Conservation (phyloP, 345 rosid species). For the Angophora floribunda region DNA sequence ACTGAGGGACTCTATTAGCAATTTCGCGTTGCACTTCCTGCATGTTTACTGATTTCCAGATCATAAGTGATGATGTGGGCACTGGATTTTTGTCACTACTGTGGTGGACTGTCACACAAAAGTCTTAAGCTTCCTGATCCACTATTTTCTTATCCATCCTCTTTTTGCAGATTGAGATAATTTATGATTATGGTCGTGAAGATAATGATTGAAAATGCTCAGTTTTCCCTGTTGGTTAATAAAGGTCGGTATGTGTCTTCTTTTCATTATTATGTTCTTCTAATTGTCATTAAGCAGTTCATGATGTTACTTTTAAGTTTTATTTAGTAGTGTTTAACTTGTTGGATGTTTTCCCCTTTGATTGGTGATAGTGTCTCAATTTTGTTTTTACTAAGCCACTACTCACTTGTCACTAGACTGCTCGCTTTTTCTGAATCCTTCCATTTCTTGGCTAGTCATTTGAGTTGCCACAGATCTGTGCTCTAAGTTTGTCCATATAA, state of each 20-base stretch:
- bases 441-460: not conserved
- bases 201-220: slow-evolving; percentile 40
- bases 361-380: not conserved
- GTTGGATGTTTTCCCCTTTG: not conserved
- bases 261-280: not conserved
- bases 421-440: not conserved
- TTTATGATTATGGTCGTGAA: slow-evolving; percentile 81
- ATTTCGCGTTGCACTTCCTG: not conserved
- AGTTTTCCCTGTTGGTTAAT: slow-evolving; percentile 11
- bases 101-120: not conserved
- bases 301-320: not conserved
- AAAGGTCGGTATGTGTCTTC: slow-evolving; percentile 17
- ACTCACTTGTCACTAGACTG: not conserved
- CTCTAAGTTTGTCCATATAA: not conserved
- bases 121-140: not conserved
- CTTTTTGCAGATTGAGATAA: slow-evolving; percentile 78
- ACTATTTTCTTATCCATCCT: not conserved
- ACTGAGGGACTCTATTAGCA: not conserved
- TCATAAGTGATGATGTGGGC: not conserved
- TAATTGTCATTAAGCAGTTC: not conserved
- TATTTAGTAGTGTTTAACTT: not conserved
- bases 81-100: not conserved
- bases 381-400: not conserved
- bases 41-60: not conserved
- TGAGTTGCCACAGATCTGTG: not conserved